A percentile compares a stretch with the other conserved stretches of the same genome.
Evolutionary conservation across 2,329 filamentous ascomycete species (phyloP).

Genomic region (Fusarium clavum): DNA sequence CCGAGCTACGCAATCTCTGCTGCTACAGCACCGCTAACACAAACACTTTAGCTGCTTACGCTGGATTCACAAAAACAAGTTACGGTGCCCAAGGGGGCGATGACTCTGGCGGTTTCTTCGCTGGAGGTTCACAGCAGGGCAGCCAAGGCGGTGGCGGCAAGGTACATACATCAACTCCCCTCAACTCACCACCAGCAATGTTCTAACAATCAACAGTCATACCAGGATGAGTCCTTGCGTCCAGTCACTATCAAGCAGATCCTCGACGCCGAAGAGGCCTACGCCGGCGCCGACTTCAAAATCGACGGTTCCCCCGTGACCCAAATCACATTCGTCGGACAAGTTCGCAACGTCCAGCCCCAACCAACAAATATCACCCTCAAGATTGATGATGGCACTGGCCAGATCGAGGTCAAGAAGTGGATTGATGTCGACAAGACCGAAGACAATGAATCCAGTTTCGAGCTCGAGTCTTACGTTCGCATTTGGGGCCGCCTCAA

Average conservation of each 20-base stretch:
- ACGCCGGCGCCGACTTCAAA: conserved; percentile 79
- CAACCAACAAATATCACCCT: conserved; percentile 93
- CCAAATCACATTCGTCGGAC: conserved; percentile 84
- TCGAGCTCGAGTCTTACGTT: conserved; percentile 81
- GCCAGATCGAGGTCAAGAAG: conserved; percentile 88
- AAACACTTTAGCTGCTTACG: conserved; percentile 59
- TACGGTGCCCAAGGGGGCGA: conserved; percentile 68
- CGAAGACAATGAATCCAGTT: conserved; percentile 61
- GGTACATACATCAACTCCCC: conserved; percentile 52
- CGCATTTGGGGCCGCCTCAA: conserved; percentile 88
- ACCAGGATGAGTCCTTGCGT: conserved; percentile 86
- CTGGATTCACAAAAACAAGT: conserved; percentile 58
- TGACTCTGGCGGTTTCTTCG: conserved; percentile 72
- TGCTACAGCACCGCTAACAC: conserved; percentile 14
- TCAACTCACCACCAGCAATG: background rate
- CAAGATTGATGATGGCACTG: conserved; percentile 94
- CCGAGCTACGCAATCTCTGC: background rate
- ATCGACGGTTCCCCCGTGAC: conserved; percentile 82
- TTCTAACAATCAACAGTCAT: conserved; percentile 57
- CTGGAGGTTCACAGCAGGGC: conserved; percentile 68
- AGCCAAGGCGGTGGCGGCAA: conserved; percentile 62
- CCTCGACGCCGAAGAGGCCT: conserved; percentile 81
- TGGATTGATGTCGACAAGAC: conserved; percentile 78
- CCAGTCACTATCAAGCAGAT: conserved; percentile 97
- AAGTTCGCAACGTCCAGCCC: conserved; percentile 87